Evolutionary conservation across 345 rosid genomes (phyloP).

Genomic region (Gossypium bickii): DNA sequence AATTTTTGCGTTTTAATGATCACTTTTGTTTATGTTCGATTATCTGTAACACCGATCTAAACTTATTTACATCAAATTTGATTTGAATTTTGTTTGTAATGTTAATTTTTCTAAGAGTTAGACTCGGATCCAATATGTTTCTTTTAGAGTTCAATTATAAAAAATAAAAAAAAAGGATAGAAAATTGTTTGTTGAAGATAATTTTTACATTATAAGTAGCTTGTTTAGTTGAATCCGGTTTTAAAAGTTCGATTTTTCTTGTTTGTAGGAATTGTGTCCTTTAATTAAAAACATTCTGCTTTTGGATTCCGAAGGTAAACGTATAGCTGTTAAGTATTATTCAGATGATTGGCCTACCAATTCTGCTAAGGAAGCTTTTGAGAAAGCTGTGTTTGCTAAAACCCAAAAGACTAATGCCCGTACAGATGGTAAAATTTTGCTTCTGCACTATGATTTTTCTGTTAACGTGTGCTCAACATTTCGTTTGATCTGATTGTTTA

Average conservation of each 20-base stretch:
- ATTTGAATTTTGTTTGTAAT: neutral
- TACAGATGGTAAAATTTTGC: constrained; percentile 51
- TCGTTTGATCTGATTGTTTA: neutral
- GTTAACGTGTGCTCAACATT: neutral
- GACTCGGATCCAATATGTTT: constrained; percentile 9
- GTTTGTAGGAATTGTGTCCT: constrained; percentile 56
- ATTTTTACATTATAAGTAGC: neutral
- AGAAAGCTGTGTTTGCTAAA: constrained; percentile 62
- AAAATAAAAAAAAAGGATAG: neutral
- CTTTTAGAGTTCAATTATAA: neutral
- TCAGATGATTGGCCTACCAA: constrained; percentile 80
- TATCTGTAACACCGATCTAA: neutral
- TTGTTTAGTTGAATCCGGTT: neutral
- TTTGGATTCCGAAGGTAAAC: constrained; percentile 79
- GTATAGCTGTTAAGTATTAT: constrained; percentile 71
- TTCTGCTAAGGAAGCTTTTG: constrained; percentile 69
- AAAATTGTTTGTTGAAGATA: too few species aligned
- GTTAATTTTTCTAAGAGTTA: neutral
- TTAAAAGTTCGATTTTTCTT: neutral
- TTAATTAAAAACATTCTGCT: constrained; percentile 66
- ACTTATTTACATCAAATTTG: neutral
- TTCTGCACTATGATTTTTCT: neutral
- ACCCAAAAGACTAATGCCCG: constrained; percentile 68
- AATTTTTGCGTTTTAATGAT: constrained; percentile 3
- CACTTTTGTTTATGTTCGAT: neutral